Evolutionary conservation across 164 flowering plant species (phyloP).

Genomic region (Liquidambar formosana): DNA sequence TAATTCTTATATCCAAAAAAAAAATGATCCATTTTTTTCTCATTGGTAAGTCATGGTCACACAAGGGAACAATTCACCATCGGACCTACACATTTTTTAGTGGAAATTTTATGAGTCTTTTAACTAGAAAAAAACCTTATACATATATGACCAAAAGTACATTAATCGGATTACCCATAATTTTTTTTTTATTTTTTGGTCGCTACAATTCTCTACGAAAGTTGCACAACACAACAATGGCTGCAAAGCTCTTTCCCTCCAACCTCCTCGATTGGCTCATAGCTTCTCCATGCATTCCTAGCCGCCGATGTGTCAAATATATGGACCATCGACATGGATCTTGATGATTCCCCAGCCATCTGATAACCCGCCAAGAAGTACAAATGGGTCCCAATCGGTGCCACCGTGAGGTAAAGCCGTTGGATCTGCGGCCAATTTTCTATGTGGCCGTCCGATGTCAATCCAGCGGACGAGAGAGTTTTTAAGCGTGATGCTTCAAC

Average conservation of each 20-base stretch:
- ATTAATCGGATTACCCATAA: no score
- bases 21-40: no score
- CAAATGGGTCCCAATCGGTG: conserved; percentile 45
- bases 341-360: conserved; percentile 22
- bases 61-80: no score
- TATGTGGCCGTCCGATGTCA: conserved; percentile 1
- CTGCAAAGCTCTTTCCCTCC: conserved; percentile 53
- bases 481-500: conserved; percentile 46
- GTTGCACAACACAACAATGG: conserved; percentile 56
- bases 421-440: conserved; percentile 12
- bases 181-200: no score
- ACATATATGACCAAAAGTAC: not conserved
- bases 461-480: conserved; percentile 25
- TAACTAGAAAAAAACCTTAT: not conserved
- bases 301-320: conserved; percentile 48
- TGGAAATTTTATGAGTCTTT: not conserved
- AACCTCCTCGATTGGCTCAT: conserved; percentile 48
- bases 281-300: conserved; percentile 48
- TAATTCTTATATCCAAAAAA: no score
- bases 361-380: conserved; percentile 60
- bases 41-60: no score
- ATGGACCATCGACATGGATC: conserved; percentile 41
- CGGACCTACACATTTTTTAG: no score
- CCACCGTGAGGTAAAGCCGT: conserved; percentile 54
- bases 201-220: conserved; percentile 1